Base-by-base conservation (phyloP, 306 rosid species). In the Trichosanthes cucumerina region DNA sequence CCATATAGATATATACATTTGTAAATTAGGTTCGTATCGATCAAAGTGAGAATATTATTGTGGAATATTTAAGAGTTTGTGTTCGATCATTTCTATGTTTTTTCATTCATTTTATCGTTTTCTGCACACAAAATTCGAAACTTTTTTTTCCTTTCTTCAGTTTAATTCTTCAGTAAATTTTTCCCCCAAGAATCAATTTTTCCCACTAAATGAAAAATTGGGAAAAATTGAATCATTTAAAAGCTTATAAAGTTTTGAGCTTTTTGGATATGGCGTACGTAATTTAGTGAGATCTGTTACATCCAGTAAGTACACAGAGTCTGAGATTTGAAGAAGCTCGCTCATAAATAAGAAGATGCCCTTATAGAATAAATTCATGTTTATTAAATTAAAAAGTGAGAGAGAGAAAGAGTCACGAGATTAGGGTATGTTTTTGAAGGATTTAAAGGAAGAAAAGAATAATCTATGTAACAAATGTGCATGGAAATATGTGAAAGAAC, bases 401-500 rank as follows among this genome's bases (percentile, higher is more conserved):
- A 70, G 13, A 72, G 15, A 72, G 60, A 73, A 5, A 28, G 36
- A 1, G 36, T 26, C 43, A 28, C n/a, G 79, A 81, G 79, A 78
- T 39, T 81, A 83, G 82, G 81, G 74, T 75, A 70, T 71, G 73
- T 44, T 68, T 18, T 64, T 79, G 83, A 78, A 84, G 80, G 79
- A 78, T 81, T 82, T 83, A 82, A 84, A 79, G 82, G 80, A 34
- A 23, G 90, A 74, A 53, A 53, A 1, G 79, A 80, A 86, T 82
- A 62, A 84, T 83, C 69, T 63, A 84, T 73, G 82, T 77, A 68
- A 83, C 76, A 82, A 79, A 26, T 86, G 91, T 88, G 96, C 93
- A 90, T 86, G 93, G 89, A 83, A 86, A 80, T 85, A 54, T 59
- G 86, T 81, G 89, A 85, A 85, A n/a, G 9, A n/a, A 33, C 24